Conservation (phyloP, 2,329 filamentous ascomycete genomes). For the Neopestalotiopsis sp. region DNA sequence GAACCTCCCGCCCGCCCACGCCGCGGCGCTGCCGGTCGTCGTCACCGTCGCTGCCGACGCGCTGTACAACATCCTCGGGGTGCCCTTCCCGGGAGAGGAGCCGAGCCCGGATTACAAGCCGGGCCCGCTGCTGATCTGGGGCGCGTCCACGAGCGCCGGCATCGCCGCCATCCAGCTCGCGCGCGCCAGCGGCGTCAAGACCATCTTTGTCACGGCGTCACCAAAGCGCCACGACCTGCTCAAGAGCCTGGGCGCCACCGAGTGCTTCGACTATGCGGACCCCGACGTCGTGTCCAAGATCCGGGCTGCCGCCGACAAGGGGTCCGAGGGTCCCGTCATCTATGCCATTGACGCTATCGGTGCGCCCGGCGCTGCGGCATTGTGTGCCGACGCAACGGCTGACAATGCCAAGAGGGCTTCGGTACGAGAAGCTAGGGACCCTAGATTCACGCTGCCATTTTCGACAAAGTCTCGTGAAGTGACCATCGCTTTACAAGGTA, state of each 20-base stretch:
- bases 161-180: constrained; percentile 41
- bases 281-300: constrained; percentile 22
- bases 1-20: constrained; percentile 18
- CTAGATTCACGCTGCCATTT: neutral
- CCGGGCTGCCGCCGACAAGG: constrained; percentile 1
- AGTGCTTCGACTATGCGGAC: constrained; percentile 40
- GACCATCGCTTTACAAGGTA: neutral
- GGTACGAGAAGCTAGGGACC: neutral
- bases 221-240: constrained; percentile 36
- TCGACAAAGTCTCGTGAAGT: neutral
- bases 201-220: constrained; percentile 40
- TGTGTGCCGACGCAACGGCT: neutral
- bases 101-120: constrained; percentile 17
- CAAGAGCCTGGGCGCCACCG: constrained; percentile 36
- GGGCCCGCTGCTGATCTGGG: constrained; percentile 41
- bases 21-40: constrained; percentile 22
- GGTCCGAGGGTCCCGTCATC: neutral
- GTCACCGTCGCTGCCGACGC: constrained; percentile 27
- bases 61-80: constrained; percentile 26
- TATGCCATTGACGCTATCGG: neutral
- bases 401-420: neutral
- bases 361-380: neutral
- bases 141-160: constrained; percentile 41
- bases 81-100: constrained; percentile 15
- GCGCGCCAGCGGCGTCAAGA: constrained; percentile 32